Conservation (phyloP, 2,329 filamentous ascomycete genomes). For the Botrytis aclada region DNA sequence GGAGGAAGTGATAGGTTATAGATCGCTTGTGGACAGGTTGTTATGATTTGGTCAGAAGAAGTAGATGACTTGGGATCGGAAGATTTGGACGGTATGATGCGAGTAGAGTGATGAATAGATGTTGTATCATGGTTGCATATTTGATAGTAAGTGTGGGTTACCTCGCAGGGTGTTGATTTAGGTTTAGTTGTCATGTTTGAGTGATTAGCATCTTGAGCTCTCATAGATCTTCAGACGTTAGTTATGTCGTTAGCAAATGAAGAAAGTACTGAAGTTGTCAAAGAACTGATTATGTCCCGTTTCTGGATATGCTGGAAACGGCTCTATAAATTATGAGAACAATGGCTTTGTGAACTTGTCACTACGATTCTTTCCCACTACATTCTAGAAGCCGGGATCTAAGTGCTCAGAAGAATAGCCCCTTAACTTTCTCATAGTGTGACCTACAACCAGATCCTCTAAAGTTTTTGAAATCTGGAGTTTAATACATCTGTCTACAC, state of each 20-base stretch:
- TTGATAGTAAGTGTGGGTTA: constrained; percentile 11
- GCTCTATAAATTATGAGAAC: neutral
- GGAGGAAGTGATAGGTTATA: constrained; percentile 12
- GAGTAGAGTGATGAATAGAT: constrained; percentile 9
- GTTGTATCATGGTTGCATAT: constrained; percentile 13
- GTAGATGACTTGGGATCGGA: neutral
- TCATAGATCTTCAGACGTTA: neutral
- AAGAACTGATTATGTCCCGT: neutral
- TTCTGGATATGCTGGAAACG: neutral
- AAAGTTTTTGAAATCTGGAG: neutral
- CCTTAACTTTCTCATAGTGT: neutral
- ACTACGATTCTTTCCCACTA: neutral
- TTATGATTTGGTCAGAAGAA: neutral
- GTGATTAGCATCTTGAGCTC: neutral
- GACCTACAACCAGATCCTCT: neutral
- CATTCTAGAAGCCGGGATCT: neutral
- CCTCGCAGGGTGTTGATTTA: neutral
- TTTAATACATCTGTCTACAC: neutral
- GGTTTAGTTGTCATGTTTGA: neutral
- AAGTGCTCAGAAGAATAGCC: neutral
- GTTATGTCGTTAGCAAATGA: neutral
- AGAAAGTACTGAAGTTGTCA: neutral
- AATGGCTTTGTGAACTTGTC: constrained; percentile 5
- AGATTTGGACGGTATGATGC: neutral
- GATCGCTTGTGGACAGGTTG: constrained; percentile 11